Percentiles rank a stretch among this genome's conserved stretches.
Evolutionary conservation across 148 eudicot species (phyloP).

Genomic region (Pouteria glomerata): DNA sequence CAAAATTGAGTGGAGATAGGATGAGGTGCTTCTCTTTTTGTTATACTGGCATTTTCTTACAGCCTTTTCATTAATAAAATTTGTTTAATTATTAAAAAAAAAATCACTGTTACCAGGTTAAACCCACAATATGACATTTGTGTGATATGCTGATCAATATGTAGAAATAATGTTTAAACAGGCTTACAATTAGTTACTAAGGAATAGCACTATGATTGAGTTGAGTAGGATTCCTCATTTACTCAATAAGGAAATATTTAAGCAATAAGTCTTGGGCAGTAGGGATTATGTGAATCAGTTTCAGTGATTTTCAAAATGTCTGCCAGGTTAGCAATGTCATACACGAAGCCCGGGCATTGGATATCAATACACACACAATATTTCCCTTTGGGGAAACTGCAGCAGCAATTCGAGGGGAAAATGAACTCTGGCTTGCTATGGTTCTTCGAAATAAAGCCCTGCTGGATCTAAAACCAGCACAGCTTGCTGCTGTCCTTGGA

Average conservation of each 20-base stretch:
- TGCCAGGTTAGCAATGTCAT: slow-evolving; percentile 86
- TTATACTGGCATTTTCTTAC: too few species aligned
- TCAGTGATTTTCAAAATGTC: neutral
- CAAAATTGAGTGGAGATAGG: too few species aligned
- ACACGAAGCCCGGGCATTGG: slow-evolving; percentile 90
- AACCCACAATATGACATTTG: neutral
- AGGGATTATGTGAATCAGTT: neutral
- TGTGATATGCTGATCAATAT: neutral
- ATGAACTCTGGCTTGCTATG: slow-evolving; percentile 97
- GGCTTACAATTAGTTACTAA: neutral
- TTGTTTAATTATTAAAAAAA: too few species aligned
- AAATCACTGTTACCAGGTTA: too few species aligned
- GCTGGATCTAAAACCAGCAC: slow-evolving; percentile 78
- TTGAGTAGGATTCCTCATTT: neutral
- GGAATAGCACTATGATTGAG: neutral
- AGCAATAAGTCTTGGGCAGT: neutral
- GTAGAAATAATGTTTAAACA: neutral
- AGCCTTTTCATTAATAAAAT: too few species aligned
- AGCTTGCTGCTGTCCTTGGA: slow-evolving; percentile 94
- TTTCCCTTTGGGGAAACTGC: slow-evolving; percentile 99
- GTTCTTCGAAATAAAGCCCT: slow-evolving; percentile 84
- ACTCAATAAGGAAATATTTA: neutral
- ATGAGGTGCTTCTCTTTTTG: too few species aligned
- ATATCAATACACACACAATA: slow-evolving; percentile 72
- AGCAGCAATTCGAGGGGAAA: slow-evolving; percentile 94